phyloP scores from a whole-genome alignment of 495 filamentous ascomycete genomes.

The Hypoxylon perforatum region DNA sequence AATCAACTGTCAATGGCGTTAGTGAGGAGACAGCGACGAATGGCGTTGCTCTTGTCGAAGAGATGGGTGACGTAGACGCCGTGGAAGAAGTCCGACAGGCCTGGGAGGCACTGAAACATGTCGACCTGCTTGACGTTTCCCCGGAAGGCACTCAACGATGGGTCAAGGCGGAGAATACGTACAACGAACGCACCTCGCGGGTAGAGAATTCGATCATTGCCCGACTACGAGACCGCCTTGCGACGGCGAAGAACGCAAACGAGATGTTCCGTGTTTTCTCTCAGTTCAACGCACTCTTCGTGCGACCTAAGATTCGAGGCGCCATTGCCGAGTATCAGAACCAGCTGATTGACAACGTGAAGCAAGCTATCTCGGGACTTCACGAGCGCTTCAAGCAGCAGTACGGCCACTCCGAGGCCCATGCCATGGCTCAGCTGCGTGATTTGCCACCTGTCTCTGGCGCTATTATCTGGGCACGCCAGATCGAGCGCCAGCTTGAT shows the following conservation, averaged over 20 bases:
- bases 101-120: constrained; percentile 90
- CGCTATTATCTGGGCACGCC: constrained; percentile 94
- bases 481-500: constrained; percentile 94
- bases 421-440: constrained; percentile 95
- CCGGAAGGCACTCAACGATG: constrained; percentile 87
- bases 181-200: constrained; percentile 94
- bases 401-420: constrained; percentile 96
- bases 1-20: constrained; percentile 61
- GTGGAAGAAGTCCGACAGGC: constrained; percentile 95
- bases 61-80: constrained; percentile 98
- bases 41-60: constrained; percentile 80
- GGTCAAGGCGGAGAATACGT: constrained; percentile 91
- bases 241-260: constrained; percentile 93
- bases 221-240: constrained; percentile 88
- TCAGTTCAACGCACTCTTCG: constrained; percentile 98
- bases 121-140: constrained; percentile 93
- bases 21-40: constrained; percentile 64
- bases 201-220: constrained; percentile 99
- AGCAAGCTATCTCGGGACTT: constrained; percentile 88
- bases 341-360: constrained; percentile 96
- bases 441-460: constrained; percentile 96
- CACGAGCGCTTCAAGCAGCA: constrained; percentile 99
- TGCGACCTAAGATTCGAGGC: constrained; percentile 95
- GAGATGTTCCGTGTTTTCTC: constrained; percentile 99
- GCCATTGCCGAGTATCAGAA: constrained; percentile 98